Evolutionary conservation across 108 stramenopile species (phyloP).

Genomic region (Asterionellopsis glacialis): DNA sequence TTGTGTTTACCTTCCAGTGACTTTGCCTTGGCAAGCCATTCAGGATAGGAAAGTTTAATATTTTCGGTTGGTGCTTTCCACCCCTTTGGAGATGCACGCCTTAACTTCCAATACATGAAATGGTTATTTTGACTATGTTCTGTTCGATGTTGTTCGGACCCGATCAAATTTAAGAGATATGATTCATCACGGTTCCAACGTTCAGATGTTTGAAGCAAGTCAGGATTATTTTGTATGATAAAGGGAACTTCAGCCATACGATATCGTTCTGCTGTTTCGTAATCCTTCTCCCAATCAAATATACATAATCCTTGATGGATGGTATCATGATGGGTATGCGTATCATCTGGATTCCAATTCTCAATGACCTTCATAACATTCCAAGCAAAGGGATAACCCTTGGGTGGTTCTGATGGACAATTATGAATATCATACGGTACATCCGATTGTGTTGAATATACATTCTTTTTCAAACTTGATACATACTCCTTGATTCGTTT

Average conservation of each 20-base stretch:
- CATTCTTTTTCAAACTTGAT: background rate
- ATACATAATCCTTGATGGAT: constrained; percentile 70
- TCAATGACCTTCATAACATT: constrained; percentile 41
- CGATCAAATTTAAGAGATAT: constrained; percentile 60
- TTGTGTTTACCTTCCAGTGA: constrained; percentile 35
- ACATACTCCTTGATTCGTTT: constrained; percentile 6
- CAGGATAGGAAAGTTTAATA: constrained; percentile 68
- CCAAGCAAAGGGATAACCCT: constrained; percentile 59
- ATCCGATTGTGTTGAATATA: background rate
- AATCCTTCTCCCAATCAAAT: constrained; percentile 58
- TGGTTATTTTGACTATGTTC: constrained; percentile 81
- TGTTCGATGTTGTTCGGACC: constrained; percentile 40
- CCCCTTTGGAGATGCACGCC: constrained; percentile 17
- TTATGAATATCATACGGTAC: constrained; percentile 49
- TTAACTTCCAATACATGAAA: constrained; percentile 86
- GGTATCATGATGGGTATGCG: constrained; percentile 25
- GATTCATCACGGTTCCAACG: constrained; percentile 59
- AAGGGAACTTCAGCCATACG: constrained; percentile 85
- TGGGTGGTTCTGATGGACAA: constrained; percentile 47
- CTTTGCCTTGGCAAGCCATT: constrained; percentile 83
- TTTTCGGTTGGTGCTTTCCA: constrained; percentile 87
- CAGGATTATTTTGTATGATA: constrained; percentile 80
- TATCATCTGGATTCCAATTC: constrained; percentile 68
- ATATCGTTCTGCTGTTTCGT: constrained; percentile 36
- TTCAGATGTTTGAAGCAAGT: constrained; percentile 49